Percentiles rank a stretch among this genome's conserved stretches.
These are phyloP conservation scores for Medicago lupulina DNA, from an alignment of 306 rosid species.

Conservation along the genomic window DNA sequence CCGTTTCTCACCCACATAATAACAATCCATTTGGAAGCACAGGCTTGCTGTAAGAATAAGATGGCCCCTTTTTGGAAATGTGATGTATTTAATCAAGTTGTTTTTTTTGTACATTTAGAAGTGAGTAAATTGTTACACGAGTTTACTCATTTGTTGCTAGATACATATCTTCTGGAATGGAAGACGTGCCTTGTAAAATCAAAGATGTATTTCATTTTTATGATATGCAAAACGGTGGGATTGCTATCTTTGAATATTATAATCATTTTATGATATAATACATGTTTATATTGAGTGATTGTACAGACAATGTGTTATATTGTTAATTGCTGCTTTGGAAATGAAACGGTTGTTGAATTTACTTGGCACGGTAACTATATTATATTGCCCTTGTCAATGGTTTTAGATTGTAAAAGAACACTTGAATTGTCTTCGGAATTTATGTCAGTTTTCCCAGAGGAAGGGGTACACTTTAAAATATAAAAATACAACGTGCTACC, in stretches of 20 bases:
- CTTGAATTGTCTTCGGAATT: neutral
- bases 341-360: neutral
- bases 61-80: constrained; percentile 31
- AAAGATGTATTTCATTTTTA: constrained; percentile 48
- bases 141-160: constrained; percentile 48
- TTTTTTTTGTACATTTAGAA: constrained; percentile 57
- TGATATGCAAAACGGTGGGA: constrained; percentile 41
- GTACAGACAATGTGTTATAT: constrained; percentile 24
- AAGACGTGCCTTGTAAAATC: constrained; percentile 52
- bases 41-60: constrained; percentile 71
- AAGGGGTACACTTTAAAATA: neutral
- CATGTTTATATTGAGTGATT: constrained; percentile 35
- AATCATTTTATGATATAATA: constrained; percentile 37
- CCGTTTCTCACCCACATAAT: constrained; percentile 65
- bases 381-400: neutral
- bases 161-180: constrained; percentile 51
- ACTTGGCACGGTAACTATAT: neutral
- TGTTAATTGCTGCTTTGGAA: neutral
- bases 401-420: neutral
- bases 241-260: constrained; percentile 26
- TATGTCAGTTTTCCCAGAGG: neutral
- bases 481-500: neutral
- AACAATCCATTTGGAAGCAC: constrained; percentile 95
- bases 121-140: constrained; percentile 53
- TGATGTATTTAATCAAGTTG: constrained; percentile 53